Evolutionary conservation across 805 yeast species (phyloP), one percentile per base, ranked within the genome.

Genomic region (Ogataea polymorpha): DNA sequence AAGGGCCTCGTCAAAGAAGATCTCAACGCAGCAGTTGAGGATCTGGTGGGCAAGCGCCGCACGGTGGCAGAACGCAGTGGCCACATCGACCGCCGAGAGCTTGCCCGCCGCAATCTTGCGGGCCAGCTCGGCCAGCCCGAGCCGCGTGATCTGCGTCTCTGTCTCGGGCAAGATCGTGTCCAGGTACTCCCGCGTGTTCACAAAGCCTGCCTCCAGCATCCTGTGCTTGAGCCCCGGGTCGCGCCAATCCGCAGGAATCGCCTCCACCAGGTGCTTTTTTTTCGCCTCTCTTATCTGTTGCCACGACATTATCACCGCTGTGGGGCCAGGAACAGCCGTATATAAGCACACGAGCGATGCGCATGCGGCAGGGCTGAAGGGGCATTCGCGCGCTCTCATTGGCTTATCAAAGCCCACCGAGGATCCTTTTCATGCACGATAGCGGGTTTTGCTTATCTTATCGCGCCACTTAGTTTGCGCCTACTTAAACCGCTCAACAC

Each of bases 21-120:
- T 63, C 39, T 70, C 74, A 9, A 61, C 48, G 24, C 65, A 56
- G 48, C 73, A 70, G 39, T 67, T 65, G 24, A 59, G 54, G 45
- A 80, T 59, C 50, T 79, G 84, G 46, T 78, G 82, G 0, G 80
- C 80, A 15, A 77, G 59, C 3, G 78, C 70, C 3, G 84, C 77
- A 32, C 85, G 59, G 51, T 79, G 79, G 44, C 78, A 71, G 56
- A 73, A 80, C 1, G 85, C 84, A 9, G 58, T 59, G 1, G 75
- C 63, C 3, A 79, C 80, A 32, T 72, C 68, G 1, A 60, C 55
- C 1, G 82, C 55, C 3, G 69, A 58, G 59, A 67, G 65, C 41
- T 64, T 58, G 17, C 69, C 69, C 1, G 47, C 10, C 10, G 42
- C 41, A 13, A 28, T 32, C 5, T 66, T 68, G 14, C 54, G 39